Percentiles rank a stretch among this genome's conserved stretches.
These are phyloP conservation scores for Coriolopsis trogii DNA, from an alignment of 1,284 basidiomycete genomes.

Conservation along the genomic window DNA sequence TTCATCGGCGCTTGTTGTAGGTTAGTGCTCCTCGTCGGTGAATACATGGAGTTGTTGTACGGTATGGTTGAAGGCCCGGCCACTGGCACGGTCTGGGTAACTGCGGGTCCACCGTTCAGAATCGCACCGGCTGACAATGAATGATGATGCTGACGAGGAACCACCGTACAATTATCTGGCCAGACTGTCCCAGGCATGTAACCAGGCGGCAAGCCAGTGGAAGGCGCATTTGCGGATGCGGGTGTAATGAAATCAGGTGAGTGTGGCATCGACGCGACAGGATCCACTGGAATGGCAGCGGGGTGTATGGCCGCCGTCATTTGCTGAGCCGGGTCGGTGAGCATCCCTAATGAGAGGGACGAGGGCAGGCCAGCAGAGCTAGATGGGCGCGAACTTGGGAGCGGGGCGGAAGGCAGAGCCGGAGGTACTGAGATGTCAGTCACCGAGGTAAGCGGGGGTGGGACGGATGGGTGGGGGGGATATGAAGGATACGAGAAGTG, in stretches of 20 bases:
- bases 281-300: slow-evolving; percentile 16
- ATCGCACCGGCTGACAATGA: slow-evolving; percentile 39
- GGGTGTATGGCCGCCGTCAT: slow-evolving; percentile 22
- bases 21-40: slow-evolving; percentile 23
- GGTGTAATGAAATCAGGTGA: slow-evolving; percentile 22
- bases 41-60: slow-evolving; percentile 19
- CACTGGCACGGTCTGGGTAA: slow-evolving; percentile 28
- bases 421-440: slow-evolving; percentile 30
- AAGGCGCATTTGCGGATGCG: slow-evolving; percentile 11
- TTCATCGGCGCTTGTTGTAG: slow-evolving; percentile 25
- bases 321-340: slow-evolving; percentile 29
- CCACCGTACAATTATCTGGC: slow-evolving; percentile 24
- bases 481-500: slow-evolving; percentile 30
- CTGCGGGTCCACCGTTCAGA: slow-evolving; percentile 19
- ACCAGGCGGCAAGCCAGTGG: slow-evolving; percentile 12
- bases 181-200: slow-evolving; percentile 23
- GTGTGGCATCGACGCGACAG: slow-evolving; percentile 18
- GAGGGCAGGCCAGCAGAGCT: slow-evolving; percentile 42
- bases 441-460: slow-evolving; percentile 26
- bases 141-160: slow-evolving; percentile 27
- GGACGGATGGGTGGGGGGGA: slow-evolving; percentile 25
- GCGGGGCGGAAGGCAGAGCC: slow-evolving; percentile 31
- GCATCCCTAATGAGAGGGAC: slow-evolving; percentile 30
- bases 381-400: slow-evolving; percentile 44
- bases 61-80: slow-evolving; percentile 24